Evolutionary conservation across 352 stramenopile species (phyloP), one percentile per base, ranked within the genome.

Genomic region (Phytophthora hibernalis): DNA sequence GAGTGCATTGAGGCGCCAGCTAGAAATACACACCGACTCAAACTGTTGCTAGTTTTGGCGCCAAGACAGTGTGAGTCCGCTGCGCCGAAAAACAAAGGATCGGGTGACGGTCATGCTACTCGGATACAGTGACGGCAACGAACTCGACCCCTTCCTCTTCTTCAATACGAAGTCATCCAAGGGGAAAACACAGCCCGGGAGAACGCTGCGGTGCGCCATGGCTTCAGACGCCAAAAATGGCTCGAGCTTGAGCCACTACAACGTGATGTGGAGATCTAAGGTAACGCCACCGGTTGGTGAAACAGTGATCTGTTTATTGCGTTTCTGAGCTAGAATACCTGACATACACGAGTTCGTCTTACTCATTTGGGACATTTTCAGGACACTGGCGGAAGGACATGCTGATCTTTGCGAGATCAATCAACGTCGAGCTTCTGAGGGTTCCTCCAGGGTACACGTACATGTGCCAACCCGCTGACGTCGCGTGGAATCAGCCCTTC

Each of bases 221-320:
- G 72, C 1, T 76, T 81, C 38, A 61, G 54, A 0, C 16, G 49
- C 1, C 18, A 47, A 2, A 12, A 77, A 9, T 80, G 64, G 51
- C 5, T 30, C 1, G 51, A 72, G 10, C 42, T 79, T 0, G 28
- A 58, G 24, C 12, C 35, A 3, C 37, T 81, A 12, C 58, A 81
- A 12, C n/a, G 38, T 10, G 43, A 50, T 8, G 40, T 67, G 0
- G 43, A 68, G 5, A 77, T 77, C 24, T 71, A 76, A 44, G 54
- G 40, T 20, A 79, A 81, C 26, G n/a, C 37, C 21, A 61, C 53
- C n/a, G 67, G 40, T 2, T 79, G 70, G 70, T 82, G 62, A 59
- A 73, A 77, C 53, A 56, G 31, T 15, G n/a, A 75, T 1, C 37
- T 82, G 0, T 70, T 60, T 13, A 51, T 74, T 8, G 15, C n/a